These are phyloP conservation scores for Scenedesmus sp. DNA, from an alignment of 163 green algal genomes.

Conservation along the genomic window DNA sequence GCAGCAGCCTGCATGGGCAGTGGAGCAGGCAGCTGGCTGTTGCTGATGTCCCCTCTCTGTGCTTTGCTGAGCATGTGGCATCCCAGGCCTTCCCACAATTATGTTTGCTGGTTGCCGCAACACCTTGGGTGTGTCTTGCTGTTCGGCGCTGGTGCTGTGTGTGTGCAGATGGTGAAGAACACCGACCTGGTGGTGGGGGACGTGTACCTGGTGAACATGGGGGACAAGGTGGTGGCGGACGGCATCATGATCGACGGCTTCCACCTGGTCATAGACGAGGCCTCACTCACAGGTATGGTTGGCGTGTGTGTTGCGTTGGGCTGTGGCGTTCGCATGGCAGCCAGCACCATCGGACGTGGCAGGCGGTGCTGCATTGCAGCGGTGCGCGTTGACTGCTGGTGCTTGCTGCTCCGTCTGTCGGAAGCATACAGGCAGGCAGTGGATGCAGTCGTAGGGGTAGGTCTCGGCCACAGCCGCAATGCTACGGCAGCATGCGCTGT, in stretches of 20 bases:
- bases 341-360: not conserved
- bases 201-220: constrained; percentile 91
- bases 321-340: not conserved
- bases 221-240: constrained; percentile 96
- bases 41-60: not conserved
- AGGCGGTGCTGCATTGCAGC: not conserved
- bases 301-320: not conserved
- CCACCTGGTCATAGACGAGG: constrained; percentile 93
- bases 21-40: not conserved
- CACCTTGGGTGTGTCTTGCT: no score
- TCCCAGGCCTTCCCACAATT: no score
- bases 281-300: constrained; percentile 93
- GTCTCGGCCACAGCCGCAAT: no score
- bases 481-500: not conserved
- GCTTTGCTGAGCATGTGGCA: no score
- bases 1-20: no score
- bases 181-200: constrained; percentile 95
- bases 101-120: not conserved
- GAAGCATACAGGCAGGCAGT: no score
- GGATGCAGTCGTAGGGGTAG: not conserved
- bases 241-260: constrained; percentile 83
- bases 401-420: no score
- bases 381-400: not conserved
- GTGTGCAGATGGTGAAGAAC: constrained; percentile 77
- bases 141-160: no score